Evolutionary conservation across 2,329 filamentous ascomycete genomes (phyloP), one percentile per base, ranked within the genome.

Genomic region (Coniochaeta pulveracea): DNA sequence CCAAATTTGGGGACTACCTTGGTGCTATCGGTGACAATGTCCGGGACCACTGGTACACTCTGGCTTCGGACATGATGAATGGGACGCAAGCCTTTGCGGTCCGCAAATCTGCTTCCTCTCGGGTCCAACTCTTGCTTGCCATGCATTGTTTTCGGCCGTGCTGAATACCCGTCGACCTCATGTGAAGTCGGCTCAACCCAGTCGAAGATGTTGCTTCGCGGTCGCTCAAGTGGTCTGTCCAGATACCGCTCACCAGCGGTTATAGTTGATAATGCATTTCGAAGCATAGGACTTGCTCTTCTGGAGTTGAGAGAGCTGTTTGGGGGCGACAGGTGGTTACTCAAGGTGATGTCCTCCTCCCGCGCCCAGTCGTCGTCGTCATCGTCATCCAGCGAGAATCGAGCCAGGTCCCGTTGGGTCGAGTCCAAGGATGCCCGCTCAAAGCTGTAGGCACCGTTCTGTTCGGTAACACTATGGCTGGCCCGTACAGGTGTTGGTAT

Each of bases 1-100:
- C 83, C 80, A 48, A 85, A 89, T 47, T 86, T 88, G 34, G 69
- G 60, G 2, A 71, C 40, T 48, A 54, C 63, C 53, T 59, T 80
- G 48, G 53, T 55, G 48, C 54, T 66, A 51, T 68, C 80, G 40
- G 56, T 63, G 55, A n/a, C n/a, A 6, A 45, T 57, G 46, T 85
- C 82, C 21, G 78, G 77, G 3, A 75, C 69, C 10, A 83, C 69
- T 4, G 83, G 83, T 2, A 89, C 82, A 51, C 83, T 89, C 51
- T 88, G 82, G 50, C 83, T 89, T 40, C 83, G 74, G 28, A 85
- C 70, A 51, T 89, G 83, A 35, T 72, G 74, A 37, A 66, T 72
- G n/a, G 79, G 78, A 19, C 28, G n/a, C n/a, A n/a, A n/a, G 2
- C 70, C 71, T 48, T 79, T 79, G 19, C 83, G 77, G 39, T 69